A percentile compares a stretch with the other conserved stretches of the same genome.
These are phyloP conservation scores for Sugiyamaella novakii DNA, from an alignment of 1,139 yeast species.

Conservation along the genomic window DNA sequence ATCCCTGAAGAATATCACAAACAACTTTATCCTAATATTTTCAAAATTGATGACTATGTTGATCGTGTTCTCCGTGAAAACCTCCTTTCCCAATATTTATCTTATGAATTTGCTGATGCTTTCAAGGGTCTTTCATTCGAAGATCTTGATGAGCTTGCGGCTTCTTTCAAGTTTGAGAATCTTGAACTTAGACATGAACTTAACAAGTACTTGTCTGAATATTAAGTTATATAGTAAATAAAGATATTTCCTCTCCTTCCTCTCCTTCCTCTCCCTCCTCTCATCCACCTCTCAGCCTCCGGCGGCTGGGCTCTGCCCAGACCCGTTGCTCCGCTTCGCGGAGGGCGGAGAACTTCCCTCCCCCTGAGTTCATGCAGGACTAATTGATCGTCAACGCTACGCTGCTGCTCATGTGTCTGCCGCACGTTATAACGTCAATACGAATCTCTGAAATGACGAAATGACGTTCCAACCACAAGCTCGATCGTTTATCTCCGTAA, in stretches of 20 bases:
- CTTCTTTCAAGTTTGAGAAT: conserved; percentile 50
- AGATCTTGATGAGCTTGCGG: conserved; percentile 51
- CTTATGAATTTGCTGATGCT: conserved; percentile 48
- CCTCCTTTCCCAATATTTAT: conserved; percentile 47
- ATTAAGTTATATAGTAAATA: conserved; percentile 13
- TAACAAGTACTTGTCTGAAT: conserved; percentile 41
- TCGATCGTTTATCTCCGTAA: no score
- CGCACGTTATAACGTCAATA: no score
- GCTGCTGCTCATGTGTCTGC: no score
- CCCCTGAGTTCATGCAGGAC: no score
- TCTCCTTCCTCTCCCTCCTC: not conserved
- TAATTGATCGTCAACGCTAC: no score
- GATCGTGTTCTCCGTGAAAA: conserved; percentile 47
- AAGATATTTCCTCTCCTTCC: no score
- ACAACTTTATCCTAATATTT: conserved; percentile 46
- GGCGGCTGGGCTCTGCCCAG: no score
- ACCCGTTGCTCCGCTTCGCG: no score
- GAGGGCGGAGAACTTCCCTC: no score
- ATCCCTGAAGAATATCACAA: conserved; percentile 46
- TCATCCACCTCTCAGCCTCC: not conserved
- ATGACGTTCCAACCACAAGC: no score
- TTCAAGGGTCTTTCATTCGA: conserved; percentile 46
- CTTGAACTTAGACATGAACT: conserved; percentile 46
- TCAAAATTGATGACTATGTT: conserved; percentile 45
- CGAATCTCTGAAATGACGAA: no score